phyloP scores from a whole-genome alignment of 371 early-diverging fungal species.

The Zopfochytrium polystomum region DNA sequence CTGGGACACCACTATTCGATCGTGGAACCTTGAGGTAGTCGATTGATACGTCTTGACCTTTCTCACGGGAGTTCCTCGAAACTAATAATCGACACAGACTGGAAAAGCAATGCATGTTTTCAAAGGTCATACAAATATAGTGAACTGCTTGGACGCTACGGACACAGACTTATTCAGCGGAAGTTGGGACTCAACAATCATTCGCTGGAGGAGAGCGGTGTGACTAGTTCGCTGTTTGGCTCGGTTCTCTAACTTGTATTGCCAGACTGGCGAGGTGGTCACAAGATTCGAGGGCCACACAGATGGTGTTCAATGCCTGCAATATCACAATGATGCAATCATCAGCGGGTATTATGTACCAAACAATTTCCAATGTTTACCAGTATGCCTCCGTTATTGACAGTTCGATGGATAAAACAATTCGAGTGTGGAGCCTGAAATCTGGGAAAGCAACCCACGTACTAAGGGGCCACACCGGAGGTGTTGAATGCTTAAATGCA shows the following conservation, averaged over 20 bases:
- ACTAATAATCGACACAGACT: conserved; percentile 18
- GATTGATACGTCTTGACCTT: neutral
- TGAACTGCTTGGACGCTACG: conserved; percentile 49
- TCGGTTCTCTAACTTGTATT: conserved; percentile 8
- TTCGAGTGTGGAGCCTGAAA: conserved; percentile 44
- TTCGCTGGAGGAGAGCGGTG: conserved; percentile 52
- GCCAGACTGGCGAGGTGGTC: conserved; percentile 47
- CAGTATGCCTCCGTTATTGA: neutral
- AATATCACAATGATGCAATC: conserved; percentile 32
- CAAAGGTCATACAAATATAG: conserved; percentile 47
- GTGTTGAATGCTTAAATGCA: conserved; percentile 44
- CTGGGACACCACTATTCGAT: conserved; percentile 48
- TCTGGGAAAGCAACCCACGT: conserved; percentile 35
- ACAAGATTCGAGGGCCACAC: conserved; percentile 42
- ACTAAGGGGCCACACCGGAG: conserved; percentile 44
- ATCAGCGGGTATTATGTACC: conserved; percentile 36
- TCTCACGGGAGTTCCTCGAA: neutral
- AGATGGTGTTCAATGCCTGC: conserved; percentile 51
- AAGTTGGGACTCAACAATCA: conserved; percentile 49
- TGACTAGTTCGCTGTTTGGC: neutral
- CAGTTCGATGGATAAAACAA: conserved; percentile 51
- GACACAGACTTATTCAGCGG: conserved; percentile 49
- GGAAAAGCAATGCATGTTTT: conserved; percentile 51
- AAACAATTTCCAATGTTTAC: neutral
- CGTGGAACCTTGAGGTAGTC: conserved; percentile 48